Evolutionary conservation across 2,329 filamentous ascomycete species (phyloP), one percentile per base, ranked within the genome.

Genomic region (Fusarium euwallaceae): DNA sequence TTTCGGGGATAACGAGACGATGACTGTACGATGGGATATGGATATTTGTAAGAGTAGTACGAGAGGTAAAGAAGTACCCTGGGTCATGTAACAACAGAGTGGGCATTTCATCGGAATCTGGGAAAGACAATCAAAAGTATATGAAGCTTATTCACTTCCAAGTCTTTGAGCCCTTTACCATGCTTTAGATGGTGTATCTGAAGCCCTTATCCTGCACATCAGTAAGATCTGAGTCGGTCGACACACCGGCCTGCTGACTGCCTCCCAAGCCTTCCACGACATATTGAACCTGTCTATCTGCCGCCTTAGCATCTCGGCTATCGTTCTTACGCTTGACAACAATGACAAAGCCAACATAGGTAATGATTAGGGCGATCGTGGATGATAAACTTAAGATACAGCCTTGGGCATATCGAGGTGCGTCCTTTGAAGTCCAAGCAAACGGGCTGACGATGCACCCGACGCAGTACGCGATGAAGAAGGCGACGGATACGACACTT

Each of bases 381-480:
- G 41, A 45, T 4, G 41, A 45, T 20, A 22, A 3, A 14, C 58
- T 61, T 8, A 85, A 85, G 10, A 88, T 84, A 3, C 87, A 82
- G 10, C 87, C 87, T n/a, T 83, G 80, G 10, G 82, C 82, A 71
- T 87, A 88, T 14, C 84, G 78, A 12, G 86, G 84, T 58, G 78
- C 80, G 27, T 83, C 73, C 20, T 45, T 45, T 2, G 41, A 45
- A 1, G 83, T 85, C 86, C 86, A 88, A 1, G 87, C 80, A 75
- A 89, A 86, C n/a, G 87, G 86, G 1, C 80, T 79, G 0, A 80
- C 71, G 4, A 73, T 73, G 59, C 68, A 71, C 10, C 71, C 69
- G 2, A 56, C 85, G 51, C 84, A 86, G 73, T 88, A 88, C 1
- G 85, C 86, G 29, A 88, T 85, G 78, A 88, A 88, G 77, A 87